Conservation (phyloP, 495 filamentous ascomycete genomes). For the Aspergillus ostianus region DNA sequence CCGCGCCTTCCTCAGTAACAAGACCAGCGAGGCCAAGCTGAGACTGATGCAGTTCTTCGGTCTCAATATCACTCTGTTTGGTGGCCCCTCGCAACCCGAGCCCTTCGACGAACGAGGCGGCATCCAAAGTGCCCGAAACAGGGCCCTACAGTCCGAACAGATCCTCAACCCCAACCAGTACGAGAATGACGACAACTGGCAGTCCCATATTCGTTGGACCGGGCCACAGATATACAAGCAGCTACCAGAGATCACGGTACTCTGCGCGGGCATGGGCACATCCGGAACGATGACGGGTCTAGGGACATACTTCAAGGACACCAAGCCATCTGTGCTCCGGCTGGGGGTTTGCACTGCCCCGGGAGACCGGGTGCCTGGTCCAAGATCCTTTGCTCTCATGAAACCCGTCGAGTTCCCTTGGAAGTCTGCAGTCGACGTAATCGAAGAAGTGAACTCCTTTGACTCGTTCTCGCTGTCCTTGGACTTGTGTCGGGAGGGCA, state of each 20-base stretch:
- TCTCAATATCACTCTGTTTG: slow-evolving; percentile 54
- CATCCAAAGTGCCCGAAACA: slow-evolving; percentile 44
- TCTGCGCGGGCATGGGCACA: slow-evolving; percentile 59
- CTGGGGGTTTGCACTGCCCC: slow-evolving; percentile 55
- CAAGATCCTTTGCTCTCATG: slow-evolving; percentile 52
- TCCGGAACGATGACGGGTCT: slow-evolving; percentile 54
- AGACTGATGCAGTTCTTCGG: slow-evolving; percentile 59
- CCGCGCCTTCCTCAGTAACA: slow-evolving; percentile 59
- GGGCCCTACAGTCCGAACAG: slow-evolving; percentile 37
- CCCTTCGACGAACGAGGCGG: slow-evolving; percentile 52
- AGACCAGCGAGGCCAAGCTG: slow-evolving; percentile 54
- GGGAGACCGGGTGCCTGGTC: slow-evolving; percentile 58
- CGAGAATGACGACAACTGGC: slow-evolving; percentile 59
- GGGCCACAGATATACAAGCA: slow-evolving; percentile 58
- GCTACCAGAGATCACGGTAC: slow-evolving; percentile 55
- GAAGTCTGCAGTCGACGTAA: slow-evolving; percentile 50
- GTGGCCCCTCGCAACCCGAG: slow-evolving; percentile 58
- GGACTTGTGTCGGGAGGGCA: slow-evolving; percentile 53
- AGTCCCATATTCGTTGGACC: slow-evolving; percentile 59
- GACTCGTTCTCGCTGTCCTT: slow-evolving; percentile 56
- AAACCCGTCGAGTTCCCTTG: slow-evolving; percentile 57
- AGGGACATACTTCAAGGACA: slow-evolving; percentile 51
- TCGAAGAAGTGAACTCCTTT: slow-evolving; percentile 53
- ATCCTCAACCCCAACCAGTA: slow-evolving; percentile 59
- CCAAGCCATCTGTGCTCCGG: slow-evolving; percentile 50